These are phyloP conservation scores for Ampelocalamus luodianensis DNA, from an alignment of 176 grass and related monocot genomes.

Conservation along the genomic window DNA sequence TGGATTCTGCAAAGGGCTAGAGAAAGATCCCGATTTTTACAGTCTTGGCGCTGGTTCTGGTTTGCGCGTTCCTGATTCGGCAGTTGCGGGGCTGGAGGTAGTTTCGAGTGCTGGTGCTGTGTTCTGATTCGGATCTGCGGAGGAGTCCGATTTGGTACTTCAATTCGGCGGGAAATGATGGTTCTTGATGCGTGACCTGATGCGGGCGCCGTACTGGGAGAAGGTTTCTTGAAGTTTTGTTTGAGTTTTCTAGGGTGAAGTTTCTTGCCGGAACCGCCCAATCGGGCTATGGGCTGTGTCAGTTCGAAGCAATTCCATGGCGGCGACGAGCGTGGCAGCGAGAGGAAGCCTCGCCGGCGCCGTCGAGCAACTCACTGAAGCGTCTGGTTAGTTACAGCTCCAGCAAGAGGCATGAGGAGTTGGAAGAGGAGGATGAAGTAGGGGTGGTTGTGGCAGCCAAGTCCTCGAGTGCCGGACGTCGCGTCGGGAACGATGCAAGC, in stretches of 20 bases:
- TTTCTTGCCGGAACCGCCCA: conserved; percentile 42
- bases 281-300: conserved; percentile 83
- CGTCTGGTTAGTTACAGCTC: conserved; percentile 80
- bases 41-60: conserved; percentile 24
- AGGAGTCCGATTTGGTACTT: not conserved
- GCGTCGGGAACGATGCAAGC: conserved; percentile 48
- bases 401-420: conserved; percentile 71
- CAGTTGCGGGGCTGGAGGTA: conserved; percentile 6
- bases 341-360: conserved; percentile 57
- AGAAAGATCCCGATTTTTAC: conserved; percentile 45
- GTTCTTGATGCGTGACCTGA: conserved; percentile 39
- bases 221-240: conserved; percentile 41
- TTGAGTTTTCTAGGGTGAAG: conserved; percentile 24
- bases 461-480: conserved; percentile 26
- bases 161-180: conserved; percentile 43
- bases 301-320: conserved; percentile 81
- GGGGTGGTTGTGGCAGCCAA: conserved; percentile 53
- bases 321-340: conserved; percentile 45
- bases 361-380: conserved; percentile 75
- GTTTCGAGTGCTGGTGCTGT: not conserved
- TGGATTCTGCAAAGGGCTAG: conserved; percentile 2
- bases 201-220: conserved; percentile 47
- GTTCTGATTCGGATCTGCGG: conserved; percentile 43
- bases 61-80: conserved; percentile 30
- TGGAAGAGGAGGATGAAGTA: conserved; percentile 73